phyloP scores from a whole-genome alignment of 805 yeast genomes.

The Candida parachauliodes region DNA sequence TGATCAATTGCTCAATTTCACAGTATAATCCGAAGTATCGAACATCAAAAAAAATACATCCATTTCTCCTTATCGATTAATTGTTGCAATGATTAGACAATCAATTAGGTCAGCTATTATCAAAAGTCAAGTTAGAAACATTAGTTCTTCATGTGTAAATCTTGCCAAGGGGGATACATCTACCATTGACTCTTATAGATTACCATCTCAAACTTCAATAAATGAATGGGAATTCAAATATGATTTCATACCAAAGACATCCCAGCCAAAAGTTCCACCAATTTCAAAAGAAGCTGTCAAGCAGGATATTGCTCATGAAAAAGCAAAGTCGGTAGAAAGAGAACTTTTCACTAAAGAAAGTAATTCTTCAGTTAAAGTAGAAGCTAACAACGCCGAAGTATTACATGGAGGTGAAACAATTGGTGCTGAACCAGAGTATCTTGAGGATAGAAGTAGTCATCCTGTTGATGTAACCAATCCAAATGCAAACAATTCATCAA shows the following conservation, averaged over 20 bases:
- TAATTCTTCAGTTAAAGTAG: constrained; percentile 38
- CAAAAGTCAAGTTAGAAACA: not conserved
- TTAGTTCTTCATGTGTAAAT: not conserved
- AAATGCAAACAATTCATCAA: constrained; percentile 11
- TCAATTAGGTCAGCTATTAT: constrained; percentile 1
- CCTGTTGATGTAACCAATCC: constrained; percentile 30
- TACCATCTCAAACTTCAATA: constrained; percentile 46
- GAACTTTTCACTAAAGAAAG: constrained; percentile 34
- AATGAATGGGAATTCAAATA: constrained; percentile 49
- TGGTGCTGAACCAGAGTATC: constrained; percentile 32
- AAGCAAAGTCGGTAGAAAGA: constrained; percentile 32
- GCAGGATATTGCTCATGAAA: constrained; percentile 45
- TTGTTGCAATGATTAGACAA: constrained; percentile 3
- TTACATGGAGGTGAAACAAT: constrained; percentile 43
- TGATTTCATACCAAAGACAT: constrained; percentile 40
- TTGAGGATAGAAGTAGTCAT: constrained; percentile 29
- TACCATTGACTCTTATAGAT: constrained; percentile 53
- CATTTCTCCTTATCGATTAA: no score
- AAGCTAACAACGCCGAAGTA: constrained; percentile 39
- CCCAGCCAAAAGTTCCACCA: constrained; percentile 43
- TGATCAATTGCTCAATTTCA: not conserved
- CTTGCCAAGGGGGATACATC: constrained; percentile 54
- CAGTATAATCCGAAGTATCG: constrained; percentile 3
- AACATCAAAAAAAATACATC: no score
- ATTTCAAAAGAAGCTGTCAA: constrained; percentile 46